These are phyloP conservation scores for Endocarpon pusillum DNA, from an alignment of 495 filamentous ascomycete species.

Conservation along the genomic window DNA sequence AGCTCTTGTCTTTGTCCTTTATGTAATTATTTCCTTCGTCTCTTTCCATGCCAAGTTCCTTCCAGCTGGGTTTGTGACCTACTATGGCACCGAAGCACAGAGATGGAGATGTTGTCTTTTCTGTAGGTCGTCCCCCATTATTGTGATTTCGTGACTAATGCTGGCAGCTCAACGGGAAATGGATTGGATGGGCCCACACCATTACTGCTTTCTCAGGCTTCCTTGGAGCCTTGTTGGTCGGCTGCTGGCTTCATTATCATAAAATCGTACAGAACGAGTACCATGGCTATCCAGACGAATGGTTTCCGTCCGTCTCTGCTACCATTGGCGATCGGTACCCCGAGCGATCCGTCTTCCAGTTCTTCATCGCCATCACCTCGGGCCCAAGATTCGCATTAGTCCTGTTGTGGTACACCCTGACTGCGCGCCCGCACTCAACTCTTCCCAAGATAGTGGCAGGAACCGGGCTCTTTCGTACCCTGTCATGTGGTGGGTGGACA, in stretches of 20 bases:
- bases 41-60: slow-evolving; percentile 6
- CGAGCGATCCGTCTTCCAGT: slow-evolving; percentile 87
- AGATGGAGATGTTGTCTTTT: slow-evolving; percentile 69
- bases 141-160: slow-evolving; percentile 3
- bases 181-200: slow-evolving; percentile 83
- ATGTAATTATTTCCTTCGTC: slow-evolving; percentile 8
- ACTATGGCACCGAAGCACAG: slow-evolving; percentile 71
- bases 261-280: slow-evolving; percentile 98
- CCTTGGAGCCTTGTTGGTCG: slow-evolving; percentile 73
- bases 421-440: slow-evolving; percentile 49
- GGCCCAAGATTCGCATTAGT: slow-evolving; percentile 87
- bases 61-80: slow-evolving; percentile 9
- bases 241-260: slow-evolving; percentile 71
- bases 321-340: slow-evolving; percentile 99
- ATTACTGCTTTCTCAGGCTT: slow-evolving; percentile 76
- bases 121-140: slow-evolving; percentile 29
- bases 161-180: slow-evolving; percentile 64
- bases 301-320: slow-evolving; percentile 96
- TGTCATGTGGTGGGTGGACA: slow-evolving; percentile 97
- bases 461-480: slow-evolving; percentile 68
- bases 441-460: slow-evolving; percentile 71
- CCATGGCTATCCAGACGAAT: slow-evolving; percentile 92
- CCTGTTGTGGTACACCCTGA: slow-evolving; percentile 82
- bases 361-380: slow-evolving; percentile 94
- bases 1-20: slow-evolving; percentile 10